Base-by-base conservation (phyloP, 345 rosid species). In the Eucalyptus guilfoylei region DNA sequence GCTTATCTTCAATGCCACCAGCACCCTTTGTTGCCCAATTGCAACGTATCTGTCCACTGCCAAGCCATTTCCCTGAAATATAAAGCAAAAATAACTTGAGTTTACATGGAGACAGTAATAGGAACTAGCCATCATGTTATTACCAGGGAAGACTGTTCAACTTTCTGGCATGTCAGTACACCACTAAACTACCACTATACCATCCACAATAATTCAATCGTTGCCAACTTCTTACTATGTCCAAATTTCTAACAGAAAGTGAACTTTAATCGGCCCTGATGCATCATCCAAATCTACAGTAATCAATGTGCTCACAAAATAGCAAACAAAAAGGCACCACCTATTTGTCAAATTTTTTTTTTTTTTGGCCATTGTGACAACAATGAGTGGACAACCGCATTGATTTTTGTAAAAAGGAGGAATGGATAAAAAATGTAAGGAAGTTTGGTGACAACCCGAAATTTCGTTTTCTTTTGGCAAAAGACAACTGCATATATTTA, bases 1-100 rank as follows among this genome's bases (percentile, higher is more conserved):
- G 97, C 90, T 94, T 98, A 91, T 98, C 99, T 47, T 98, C 99
- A 89, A 92, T 95, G 88, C 93, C 52, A 87, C 93, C 91, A 89
- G 99, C 98, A 50, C 99, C 98, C 93, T 97, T 98, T 49, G 97
- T 93, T 42, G 99, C 99, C 99, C 99, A 98, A 93, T 97, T 98
- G 90, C 99, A 98, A 86, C 99, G 94, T 86, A 98, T 97, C 93
- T 98, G 99, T 90, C 99, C 93, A 88, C 97, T 97, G 76, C 99
- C 97, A 86, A 97, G 94, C 99, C 99, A 98, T 92, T 98, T 98
- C 37, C 99, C 99, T 97, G 88, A 64, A 50, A 48, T 21, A 81
- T 40, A 49, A n/a, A 30, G 48, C 76, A 52, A n/a, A 7, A 14
- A n/a, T 4, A 64, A 64, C 76, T 64, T 62, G 32, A 62, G 34